Base-by-base conservation (phyloP, 352 stramenopile genomes). In the Blastocystis sp. region DNA sequence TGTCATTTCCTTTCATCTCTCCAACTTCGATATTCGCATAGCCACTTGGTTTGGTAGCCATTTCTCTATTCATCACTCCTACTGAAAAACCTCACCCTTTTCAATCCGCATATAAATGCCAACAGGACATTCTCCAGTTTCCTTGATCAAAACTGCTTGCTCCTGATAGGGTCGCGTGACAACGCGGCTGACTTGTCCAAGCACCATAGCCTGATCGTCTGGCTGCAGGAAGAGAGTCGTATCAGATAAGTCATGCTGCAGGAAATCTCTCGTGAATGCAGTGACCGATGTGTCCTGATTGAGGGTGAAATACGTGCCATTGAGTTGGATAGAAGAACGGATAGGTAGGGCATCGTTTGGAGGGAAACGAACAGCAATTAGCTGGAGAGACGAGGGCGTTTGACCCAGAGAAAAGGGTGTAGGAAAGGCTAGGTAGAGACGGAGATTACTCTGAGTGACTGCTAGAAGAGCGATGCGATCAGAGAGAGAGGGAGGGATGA, bases 391-490 rank as follows among this genome's bases (percentile, higher is more conserved):
- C 20, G 47, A 34, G 6, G 70, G 70, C 26, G 18, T 18, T 26
- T 8, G 26, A 9, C 53, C 45, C 45, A 64, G 26, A 59, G 50
- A 59, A 13, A n/a, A 13, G 2, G 50, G 53, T 20, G n/a, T 66
- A 39, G 50, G n/a, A 20, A 37, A 26, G 8, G 26, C 59, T 23
- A 84, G 62, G 55, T 68, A 84, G 18, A 84, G 3, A 9, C 73
- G 73, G n/a, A 84, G 34, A 43, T 64, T 66, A 23, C 62, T 41
- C 20, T 68, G 43, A 20, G 47, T 84, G 5, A 84, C 56, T 8
- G 26, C 73, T 18, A 84, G 26, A 11, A 84, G 73, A 34, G 43
- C 53, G n/a, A 84, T 55, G 56, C 50, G 43, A n/a, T 84, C 55
- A 26, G 47, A 34, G 23, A 84, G 29, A 8, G 47, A 47, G 18